These are phyloP conservation scores for Arthrobotrys entomopaga DNA, from an alignment of 2,329 filamentous ascomycete species.

Conservation along the genomic window DNA sequence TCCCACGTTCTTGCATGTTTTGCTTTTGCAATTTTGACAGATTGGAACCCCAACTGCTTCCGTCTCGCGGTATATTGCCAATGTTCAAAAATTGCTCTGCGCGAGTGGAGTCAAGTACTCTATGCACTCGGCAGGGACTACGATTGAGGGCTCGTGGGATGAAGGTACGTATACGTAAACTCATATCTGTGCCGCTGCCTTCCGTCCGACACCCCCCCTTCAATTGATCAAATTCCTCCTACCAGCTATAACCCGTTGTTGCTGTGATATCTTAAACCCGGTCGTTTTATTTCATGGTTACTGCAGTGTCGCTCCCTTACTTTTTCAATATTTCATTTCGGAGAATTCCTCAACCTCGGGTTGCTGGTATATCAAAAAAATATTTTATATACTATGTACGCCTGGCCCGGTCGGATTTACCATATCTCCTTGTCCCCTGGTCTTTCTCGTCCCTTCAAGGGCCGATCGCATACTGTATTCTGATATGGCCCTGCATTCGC, in stretches of 20 bases:
- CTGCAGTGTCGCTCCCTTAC: neutral
- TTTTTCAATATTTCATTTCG: conserved; percentile 7
- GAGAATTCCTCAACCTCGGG: neutral
- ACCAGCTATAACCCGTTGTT: no score
- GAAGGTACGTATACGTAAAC: conserved; percentile 64
- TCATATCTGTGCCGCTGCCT: neutral
- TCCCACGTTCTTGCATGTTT: conserved; percentile 2
- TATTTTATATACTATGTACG: no score
- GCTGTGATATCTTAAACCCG: no score
- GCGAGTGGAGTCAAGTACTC: conserved; percentile 81
- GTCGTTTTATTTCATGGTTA: no score
- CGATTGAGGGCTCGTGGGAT: conserved; percentile 91
- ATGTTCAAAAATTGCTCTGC: conserved; percentile 85
- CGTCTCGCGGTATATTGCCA: conserved; percentile 84
- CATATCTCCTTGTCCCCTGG: no score
- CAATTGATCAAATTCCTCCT: no score
- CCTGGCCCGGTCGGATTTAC: no score
- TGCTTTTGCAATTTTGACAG: conserved; percentile 62
- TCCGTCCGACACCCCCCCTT: neutral
- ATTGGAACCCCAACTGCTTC: conserved; percentile 82
- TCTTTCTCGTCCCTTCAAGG: no score
- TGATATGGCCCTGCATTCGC: no score
- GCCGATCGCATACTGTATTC: no score
- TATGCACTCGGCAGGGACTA: conserved; percentile 95
- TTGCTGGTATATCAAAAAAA: no score